A percentile compares a stretch with the other conserved stretches of the same genome.
Evolutionary conservation across 2,329 filamentous ascomycete species (phyloP).

Genomic region (Penicillium sp.): DNA sequence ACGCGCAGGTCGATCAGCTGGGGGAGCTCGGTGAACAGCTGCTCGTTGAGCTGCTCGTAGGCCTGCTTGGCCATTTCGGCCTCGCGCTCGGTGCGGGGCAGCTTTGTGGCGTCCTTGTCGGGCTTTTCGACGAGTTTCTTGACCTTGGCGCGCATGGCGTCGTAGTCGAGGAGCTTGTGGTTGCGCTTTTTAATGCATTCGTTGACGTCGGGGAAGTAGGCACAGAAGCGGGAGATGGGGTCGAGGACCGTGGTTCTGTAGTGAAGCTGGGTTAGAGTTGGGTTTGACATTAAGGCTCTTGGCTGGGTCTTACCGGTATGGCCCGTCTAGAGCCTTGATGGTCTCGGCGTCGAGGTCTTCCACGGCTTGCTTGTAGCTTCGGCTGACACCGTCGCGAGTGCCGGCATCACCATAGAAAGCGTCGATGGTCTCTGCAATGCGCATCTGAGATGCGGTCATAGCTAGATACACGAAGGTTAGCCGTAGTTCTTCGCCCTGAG

Average conservation of each 20-base stretch:
- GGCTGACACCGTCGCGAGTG: conserved; percentile 89
- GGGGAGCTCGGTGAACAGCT: conserved; percentile 87
- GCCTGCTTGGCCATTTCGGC: conserved; percentile 89
- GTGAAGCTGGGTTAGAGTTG: neutral
- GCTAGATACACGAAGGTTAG: conserved; percentile 53
- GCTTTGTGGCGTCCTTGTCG: conserved; percentile 96
- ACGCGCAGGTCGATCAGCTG: conserved; percentile 96
- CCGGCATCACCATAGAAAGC: conserved; percentile 98
- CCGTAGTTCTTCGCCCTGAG: neutral
- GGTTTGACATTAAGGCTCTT: neutral
- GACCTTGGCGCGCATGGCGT: conserved; percentile 90
- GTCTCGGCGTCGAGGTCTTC: conserved; percentile 97
- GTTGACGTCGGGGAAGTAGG: conserved; percentile 98
- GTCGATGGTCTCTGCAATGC: conserved; percentile 98
- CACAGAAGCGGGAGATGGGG: conserved; percentile 93
- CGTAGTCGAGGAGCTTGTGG: conserved; percentile 98
- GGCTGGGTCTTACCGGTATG: conserved; percentile 67
- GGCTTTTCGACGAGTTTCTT: conserved; percentile 98
- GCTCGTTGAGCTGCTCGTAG: conserved; percentile 97
- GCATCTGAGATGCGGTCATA: conserved; percentile 99
- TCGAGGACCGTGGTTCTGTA: conserved; percentile 84
- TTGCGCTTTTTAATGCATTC: conserved; percentile 99
- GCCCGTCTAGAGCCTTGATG: conserved; percentile 96
- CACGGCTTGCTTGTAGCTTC: conserved; percentile 97
- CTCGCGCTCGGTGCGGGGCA: conserved; percentile 94